Evolutionary conservation across 257 asterid species (phyloP).

Genomic region (Haberlea rhodopensis): DNA sequence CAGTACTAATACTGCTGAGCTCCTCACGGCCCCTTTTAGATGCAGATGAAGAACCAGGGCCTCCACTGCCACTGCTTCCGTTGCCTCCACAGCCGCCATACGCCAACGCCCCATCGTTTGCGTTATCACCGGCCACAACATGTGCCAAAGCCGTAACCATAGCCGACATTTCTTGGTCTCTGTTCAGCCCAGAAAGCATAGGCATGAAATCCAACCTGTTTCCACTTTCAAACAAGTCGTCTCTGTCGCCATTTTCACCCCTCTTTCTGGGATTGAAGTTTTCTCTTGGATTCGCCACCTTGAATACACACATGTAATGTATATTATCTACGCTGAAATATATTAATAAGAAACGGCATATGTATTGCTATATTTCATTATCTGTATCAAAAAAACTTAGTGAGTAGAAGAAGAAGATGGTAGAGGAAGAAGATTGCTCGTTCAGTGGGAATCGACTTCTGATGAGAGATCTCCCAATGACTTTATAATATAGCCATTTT

Average conservation of each 20-base stretch:
- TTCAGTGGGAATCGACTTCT: too few relatives aligned
- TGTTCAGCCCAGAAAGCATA: conserved; percentile 32
- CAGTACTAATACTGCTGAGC: neutral
- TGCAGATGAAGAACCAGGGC: neutral
- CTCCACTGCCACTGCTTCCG: too few relatives aligned
- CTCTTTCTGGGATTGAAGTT: conserved; percentile 21
- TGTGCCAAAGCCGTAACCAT: conserved; percentile 36
- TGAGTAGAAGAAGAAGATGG: too few relatives aligned
- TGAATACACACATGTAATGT: conserved; percentile 28
- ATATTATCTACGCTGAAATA: too few relatives aligned
- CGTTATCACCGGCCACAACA: conserved; percentile 50
- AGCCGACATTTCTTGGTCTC: too few relatives aligned
- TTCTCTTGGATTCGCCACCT: conserved; percentile 48
- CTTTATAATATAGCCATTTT: too few relatives aligned
- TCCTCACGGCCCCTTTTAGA: conserved; percentile 18
- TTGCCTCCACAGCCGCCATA: neutral
- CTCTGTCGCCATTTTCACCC: conserved; percentile 14
- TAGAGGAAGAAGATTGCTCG: too few relatives aligned
- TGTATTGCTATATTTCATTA: too few relatives aligned
- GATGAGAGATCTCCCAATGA: too few relatives aligned
- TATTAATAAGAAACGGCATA: neutral
- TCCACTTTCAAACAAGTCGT: conserved; percentile 3
- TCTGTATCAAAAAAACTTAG: too few relatives aligned
- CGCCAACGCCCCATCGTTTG: neutral
- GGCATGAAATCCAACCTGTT: conserved; percentile 30